phyloP scores from a whole-genome alignment of 2,329 filamentous ascomycete genomes.

The Lasiodiplodia citricola region DNA sequence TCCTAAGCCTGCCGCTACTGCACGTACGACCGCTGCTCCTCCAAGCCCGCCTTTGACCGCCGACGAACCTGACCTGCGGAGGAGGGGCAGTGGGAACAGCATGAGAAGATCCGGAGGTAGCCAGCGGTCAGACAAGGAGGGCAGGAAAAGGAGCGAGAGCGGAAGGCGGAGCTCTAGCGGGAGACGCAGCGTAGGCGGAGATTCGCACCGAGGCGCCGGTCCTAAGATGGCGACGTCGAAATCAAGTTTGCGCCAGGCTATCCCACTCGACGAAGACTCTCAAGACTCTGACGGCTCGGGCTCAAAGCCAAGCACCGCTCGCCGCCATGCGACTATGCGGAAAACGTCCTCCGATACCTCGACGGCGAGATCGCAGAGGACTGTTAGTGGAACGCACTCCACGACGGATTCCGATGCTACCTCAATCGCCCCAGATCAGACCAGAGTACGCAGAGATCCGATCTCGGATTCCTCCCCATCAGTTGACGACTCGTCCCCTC shows the following conservation, averaged over 20 bases:
- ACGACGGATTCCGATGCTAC: conserved; percentile 54
- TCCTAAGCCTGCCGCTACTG: conserved; percentile 29
- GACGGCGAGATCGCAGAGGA: conserved; percentile 41
- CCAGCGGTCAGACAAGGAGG: conserved; percentile 38
- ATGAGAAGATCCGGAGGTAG: conserved; percentile 48
- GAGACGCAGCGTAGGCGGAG: conserved; percentile 41
- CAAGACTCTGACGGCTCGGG: conserved; percentile 51
- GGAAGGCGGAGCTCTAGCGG: conserved; percentile 12
- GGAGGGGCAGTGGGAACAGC: conserved; percentile 52
- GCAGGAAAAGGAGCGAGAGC: conserved; percentile 45
- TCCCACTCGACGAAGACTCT: conserved; percentile 42
- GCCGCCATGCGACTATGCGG: conserved; percentile 32
- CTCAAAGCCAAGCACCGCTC: conserved; percentile 46
- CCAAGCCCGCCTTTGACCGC: conserved; percentile 55
- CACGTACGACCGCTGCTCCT: conserved; percentile 44
- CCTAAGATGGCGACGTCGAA: conserved; percentile 48
- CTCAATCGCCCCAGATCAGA: conserved; percentile 49
- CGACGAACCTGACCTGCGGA: conserved; percentile 50
- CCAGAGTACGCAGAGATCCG: conserved; percentile 33
- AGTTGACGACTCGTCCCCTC: conserved; percentile 51
- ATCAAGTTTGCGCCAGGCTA: conserved; percentile 50
- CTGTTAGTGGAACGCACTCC: conserved; percentile 48
- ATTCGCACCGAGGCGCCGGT: conserved; percentile 42
- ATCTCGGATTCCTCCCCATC: conserved; percentile 47
- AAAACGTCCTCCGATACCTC: conserved; percentile 24